These are phyloP conservation scores for Aspergillus fijiensis DNA, from an alignment of 2,329 filamentous ascomycete genomes.

Conservation along the genomic window DNA sequence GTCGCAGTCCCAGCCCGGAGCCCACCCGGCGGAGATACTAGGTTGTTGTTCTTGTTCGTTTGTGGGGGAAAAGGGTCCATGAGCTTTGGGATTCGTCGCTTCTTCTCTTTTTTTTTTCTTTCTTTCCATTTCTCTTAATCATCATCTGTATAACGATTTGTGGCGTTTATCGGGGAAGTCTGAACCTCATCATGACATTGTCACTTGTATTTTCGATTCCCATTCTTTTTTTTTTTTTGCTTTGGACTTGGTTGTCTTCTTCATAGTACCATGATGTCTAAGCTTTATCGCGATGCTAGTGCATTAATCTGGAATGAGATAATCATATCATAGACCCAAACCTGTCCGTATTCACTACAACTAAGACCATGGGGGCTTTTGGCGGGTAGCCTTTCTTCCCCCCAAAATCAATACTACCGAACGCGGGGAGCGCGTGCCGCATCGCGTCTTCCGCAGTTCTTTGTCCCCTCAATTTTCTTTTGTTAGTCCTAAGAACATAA, in stretches of 20 bases:
- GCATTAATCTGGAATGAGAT: neutral
- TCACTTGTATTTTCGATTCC: neutral
- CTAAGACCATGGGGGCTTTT: neutral
- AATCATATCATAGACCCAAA: neutral
- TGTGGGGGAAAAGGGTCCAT: neutral
- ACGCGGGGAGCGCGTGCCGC: conserved; percentile 6
- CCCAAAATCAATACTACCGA: neutral
- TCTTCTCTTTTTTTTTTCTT: neutral
- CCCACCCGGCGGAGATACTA: conserved; percentile 72
- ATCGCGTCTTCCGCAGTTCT: conserved; percentile 7
- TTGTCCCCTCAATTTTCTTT: neutral
- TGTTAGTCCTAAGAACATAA: neutral
- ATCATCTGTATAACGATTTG: neutral
- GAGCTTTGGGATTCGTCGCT: neutral
- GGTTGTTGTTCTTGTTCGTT: conserved; percentile 6
- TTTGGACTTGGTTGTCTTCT: conserved; percentile 18
- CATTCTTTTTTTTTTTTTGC: conserved; percentile 10
- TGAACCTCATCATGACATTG: neutral
- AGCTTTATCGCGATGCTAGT: conserved; percentile 16
- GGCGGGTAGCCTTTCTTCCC: neutral
- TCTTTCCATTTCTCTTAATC: neutral
- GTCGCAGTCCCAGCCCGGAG: conserved; percentile 81
- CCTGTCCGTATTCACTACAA: neutral
- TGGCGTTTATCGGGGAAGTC: neutral
- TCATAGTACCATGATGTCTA: conserved; percentile 31